Evolutionary conservation across 805 yeast genomes (phyloP).

Genomic region (Sugiyamaella qingdaonensis): DNA sequence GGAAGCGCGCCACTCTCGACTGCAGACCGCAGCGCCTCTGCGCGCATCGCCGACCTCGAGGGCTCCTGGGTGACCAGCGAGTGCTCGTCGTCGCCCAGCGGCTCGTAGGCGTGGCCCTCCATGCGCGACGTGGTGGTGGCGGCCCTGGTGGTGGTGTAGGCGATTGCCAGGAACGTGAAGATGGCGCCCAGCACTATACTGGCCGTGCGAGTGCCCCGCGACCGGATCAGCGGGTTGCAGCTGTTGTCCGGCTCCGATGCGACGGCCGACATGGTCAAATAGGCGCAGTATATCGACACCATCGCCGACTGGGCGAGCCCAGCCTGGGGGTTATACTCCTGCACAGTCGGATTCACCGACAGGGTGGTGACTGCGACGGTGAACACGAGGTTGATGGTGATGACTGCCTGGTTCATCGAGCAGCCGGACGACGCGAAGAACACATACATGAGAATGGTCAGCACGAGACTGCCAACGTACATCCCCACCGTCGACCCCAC

Average conservation of each 20-base stretch:
- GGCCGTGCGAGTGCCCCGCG: slow-evolving; percentile 84
- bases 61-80: slow-evolving; percentile 46
- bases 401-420: slow-evolving; percentile 83
- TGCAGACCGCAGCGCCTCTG: slow-evolving; percentile 86
- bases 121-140: slow-evolving; percentile 72
- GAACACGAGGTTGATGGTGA: slow-evolving; percentile 67
- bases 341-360: slow-evolving; percentile 77
- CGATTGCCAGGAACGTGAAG: slow-evolving; percentile 91
- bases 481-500: slow-evolving; percentile 83
- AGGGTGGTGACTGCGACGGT: slow-evolving; percentile 60
- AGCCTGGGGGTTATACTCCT: slow-evolving; percentile 89
- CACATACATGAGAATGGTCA: slow-evolving; percentile 76
- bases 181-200: slow-evolving; percentile 86
- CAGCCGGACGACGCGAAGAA: slow-evolving; percentile 82
- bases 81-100: slow-evolving; percentile 38
- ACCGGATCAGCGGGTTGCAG: slow-evolving; percentile 89
- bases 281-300: slow-evolving; percentile 92
- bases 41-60: slow-evolving; percentile 67
- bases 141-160: slow-evolving; percentile 95
- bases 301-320: slow-evolving; percentile 96
- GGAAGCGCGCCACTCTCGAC: slow-evolving; percentile 96
- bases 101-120: slow-evolving; percentile 39
- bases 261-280: slow-evolving; percentile 85
- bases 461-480: slow-evolving; percentile 68
- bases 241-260: slow-evolving; percentile 94